Base-by-base conservation (phyloP, 176 grass and related monocot genomes). In the Urochloa ruziziensis region DNA sequence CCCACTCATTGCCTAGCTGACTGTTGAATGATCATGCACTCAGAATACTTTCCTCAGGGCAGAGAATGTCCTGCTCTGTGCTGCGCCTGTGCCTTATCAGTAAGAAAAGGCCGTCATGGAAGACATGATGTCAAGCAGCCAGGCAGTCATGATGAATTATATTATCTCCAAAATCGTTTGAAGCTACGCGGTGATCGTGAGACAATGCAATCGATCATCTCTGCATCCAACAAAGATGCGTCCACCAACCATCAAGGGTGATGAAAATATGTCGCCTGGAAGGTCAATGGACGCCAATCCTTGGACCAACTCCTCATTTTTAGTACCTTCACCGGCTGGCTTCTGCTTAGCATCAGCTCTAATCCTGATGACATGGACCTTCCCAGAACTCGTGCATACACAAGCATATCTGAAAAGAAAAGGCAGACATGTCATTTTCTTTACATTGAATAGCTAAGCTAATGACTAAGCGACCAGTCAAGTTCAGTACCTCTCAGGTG, bases 191-290 rank as follows among this genome's bases (percentile, higher is more conserved):
- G 42, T 78, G 65, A 97, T 37, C 3, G 83, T 54, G 37, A 98
- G 75, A 82, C 92, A 98, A 60, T 93, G 89, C 61, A 95, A 62
- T 10, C 84, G 80, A 81, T 95, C 87, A 78, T 98, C 96, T 90
- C 93, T 91, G 78, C 92, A 95, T 16, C 96, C 96, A 40, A 93
- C 74, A 88, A 95, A 98, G 62, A 98, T 93, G 78, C 91, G 93
- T 8, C 96, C 92, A 28, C 89, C 84, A 23, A 98, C 63, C 90
- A 98, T 98, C 42, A 98, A 84, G 32, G 96, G 93, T 2, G 96
- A 98, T 16, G 96, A 98, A 78, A 98, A 98, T 67, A 98, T 84
- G 34, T 93, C 91, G 28, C 86, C 90, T 56, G 84, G 82, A 51
- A 98, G 92, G 78, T 91, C 66, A 62, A 82, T 86, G 39, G 79